Conservation (phyloP, 805 yeast genomes). For the Lipomyces japonicus region DNA sequence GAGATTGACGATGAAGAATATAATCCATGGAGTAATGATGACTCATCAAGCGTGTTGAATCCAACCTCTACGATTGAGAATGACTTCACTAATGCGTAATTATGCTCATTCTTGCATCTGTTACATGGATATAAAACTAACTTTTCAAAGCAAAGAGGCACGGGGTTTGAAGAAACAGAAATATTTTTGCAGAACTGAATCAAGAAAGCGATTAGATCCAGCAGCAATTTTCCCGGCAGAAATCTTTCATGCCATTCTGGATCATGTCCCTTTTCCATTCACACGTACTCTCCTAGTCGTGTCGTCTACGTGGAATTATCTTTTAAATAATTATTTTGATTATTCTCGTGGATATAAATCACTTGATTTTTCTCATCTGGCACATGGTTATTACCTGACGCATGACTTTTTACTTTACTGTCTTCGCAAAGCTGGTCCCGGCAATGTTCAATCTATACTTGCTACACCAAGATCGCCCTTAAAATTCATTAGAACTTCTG, state of each 20-base stretch:
- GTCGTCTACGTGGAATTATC: slow-evolving; percentile 11
- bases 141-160: too few species aligned
- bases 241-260: slow-evolving; percentile 8
- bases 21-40: too few species aligned
- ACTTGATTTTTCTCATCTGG: slow-evolving; percentile 10
- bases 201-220: slow-evolving; percentile 11
- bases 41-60: too few species aligned
- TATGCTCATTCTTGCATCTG: too few species aligned
- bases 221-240: slow-evolving; percentile 13
- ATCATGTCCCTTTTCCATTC: slow-evolving; percentile 16
- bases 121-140: too few species aligned
- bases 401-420: slow-evolving; percentile 13
- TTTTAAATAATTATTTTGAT: slow-evolving; percentile 10
- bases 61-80: too few species aligned
- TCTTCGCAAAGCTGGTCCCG: slow-evolving; percentile 1
- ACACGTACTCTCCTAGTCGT: slow-evolving; percentile 8
- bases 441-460: slow-evolving; percentile 2
- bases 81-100: too few species aligned
- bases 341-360: slow-evolving; percentile 7
- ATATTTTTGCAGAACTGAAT: slow-evolving; percentile 1
- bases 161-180: neutral
- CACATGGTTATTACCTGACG: slow-evolving; percentile 9
- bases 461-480: slow-evolving; percentile 1
- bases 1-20: too few species aligned
- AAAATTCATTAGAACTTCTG: slow-evolving; percentile 8